Evolutionary conservation across 2,329 filamentous ascomycete species (phyloP).

Genomic region (Botrytis medusae): DNA sequence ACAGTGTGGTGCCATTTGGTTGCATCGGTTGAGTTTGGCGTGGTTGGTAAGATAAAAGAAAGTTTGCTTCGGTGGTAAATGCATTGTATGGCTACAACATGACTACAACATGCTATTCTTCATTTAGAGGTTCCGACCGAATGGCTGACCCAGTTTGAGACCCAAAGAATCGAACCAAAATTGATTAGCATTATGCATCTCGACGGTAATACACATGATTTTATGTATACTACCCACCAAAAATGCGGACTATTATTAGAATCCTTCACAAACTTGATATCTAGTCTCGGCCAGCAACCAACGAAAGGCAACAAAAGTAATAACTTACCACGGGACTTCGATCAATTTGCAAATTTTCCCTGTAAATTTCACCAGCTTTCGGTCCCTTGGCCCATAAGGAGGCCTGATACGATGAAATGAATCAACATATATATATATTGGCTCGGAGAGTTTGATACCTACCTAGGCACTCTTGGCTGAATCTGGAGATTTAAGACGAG

Average conservation of each 20-base stretch:
- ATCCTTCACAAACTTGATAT: neutral
- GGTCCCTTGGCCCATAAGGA: neutral
- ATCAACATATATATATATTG: neutral
- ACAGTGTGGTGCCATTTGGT: neutral
- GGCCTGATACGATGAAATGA: conserved; percentile 8
- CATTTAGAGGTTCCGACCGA: conserved; percentile 8
- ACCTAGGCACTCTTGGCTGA: neutral
- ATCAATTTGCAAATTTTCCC: conserved; percentile 2
- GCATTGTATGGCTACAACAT: neutral
- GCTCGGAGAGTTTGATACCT: neutral
- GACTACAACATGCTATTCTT: neutral
- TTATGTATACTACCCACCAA: neutral
- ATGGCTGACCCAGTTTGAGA: conserved; percentile 18
- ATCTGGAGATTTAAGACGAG: neutral
- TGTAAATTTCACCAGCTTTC: conserved; percentile 4
- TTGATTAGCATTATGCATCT: conserved; percentile 8
- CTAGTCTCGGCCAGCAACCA: neutral
- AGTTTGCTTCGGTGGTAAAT: neutral
- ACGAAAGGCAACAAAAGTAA: neutral
- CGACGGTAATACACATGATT: neutral
- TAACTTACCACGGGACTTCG: neutral
- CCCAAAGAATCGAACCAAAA: neutral
- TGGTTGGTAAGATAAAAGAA: neutral
- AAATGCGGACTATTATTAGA: conserved; percentile 10
- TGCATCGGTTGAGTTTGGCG: neutral